Evolutionary conservation across 75 land plant species (phyloP).

Genomic region (Isoetes taiwanensis): DNA sequence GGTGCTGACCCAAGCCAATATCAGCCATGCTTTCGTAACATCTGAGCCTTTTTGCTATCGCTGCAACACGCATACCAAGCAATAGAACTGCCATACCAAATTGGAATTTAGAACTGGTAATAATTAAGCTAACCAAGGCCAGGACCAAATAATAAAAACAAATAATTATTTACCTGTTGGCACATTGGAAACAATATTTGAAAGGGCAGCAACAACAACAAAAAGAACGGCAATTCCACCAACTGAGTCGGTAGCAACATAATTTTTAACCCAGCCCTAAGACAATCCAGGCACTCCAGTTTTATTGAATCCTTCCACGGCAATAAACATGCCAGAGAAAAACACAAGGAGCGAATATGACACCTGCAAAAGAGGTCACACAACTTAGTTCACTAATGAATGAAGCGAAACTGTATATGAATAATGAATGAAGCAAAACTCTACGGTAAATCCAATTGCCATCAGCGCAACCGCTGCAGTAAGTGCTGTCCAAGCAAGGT

Average conservation of each 20-base stretch:
- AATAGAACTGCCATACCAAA: conserved; percentile 70
- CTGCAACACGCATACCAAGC: conserved; percentile 59
- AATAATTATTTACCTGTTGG: conserved; percentile 5
- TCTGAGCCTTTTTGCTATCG: conserved; percentile 49
- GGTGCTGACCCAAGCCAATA: conserved; percentile 87
- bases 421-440: conserved; percentile 3
- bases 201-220: background rate
- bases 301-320: background rate
- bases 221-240: background rate
- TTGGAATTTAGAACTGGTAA: too few species aligned
- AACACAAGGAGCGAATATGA: conserved; percentile 3
- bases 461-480: conserved; percentile 20
- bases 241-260: background rate
- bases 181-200: background rate
- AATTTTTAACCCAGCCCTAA: background rate
- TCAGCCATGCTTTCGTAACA: conserved; percentile 62
- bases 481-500: conserved; percentile 18
- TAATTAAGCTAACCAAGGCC: too few species aligned
- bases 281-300: background rate
- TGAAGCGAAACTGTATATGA: too few species aligned
- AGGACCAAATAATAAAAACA: too few species aligned
- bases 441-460: conserved; percentile 20
- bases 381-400: too few species aligned
- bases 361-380: too few species aligned
- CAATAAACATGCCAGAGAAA: conserved; percentile 5